Percentiles rank a stretch among this genome's conserved stretches.
Evolutionary conservation across 2,329 filamentous ascomycete genomes (phyloP).

Genomic region (Botrytis paeoniae): DNA sequence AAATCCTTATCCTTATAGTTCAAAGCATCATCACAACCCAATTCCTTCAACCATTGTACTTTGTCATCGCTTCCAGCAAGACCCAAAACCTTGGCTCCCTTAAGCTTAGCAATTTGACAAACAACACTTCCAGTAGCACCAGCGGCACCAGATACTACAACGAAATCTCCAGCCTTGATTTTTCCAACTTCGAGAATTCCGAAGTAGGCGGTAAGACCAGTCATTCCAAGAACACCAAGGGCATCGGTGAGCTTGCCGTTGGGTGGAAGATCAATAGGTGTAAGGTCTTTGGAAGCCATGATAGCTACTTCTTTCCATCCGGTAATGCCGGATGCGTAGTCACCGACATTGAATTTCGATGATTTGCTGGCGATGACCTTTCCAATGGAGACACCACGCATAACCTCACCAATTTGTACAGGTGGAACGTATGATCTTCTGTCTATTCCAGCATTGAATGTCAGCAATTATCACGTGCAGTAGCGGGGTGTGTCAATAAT

Average conservation of each 20-base stretch:
- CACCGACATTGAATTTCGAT: slow-evolving; percentile 52
- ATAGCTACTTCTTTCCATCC: slow-evolving; percentile 69
- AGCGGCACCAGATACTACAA: slow-evolving; percentile 74
- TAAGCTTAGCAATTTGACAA: slow-evolving; percentile 74
- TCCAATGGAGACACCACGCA: slow-evolving; percentile 62
- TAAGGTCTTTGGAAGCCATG: slow-evolving; percentile 50
- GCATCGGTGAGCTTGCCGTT: slow-evolving; percentile 53
- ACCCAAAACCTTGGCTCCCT: slow-evolving; percentile 60
- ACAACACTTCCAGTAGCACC: slow-evolving; percentile 75
- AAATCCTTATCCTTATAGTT: slow-evolving; percentile 69
- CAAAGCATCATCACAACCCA: slow-evolving; percentile 65
- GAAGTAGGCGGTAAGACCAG: slow-evolving; percentile 73
- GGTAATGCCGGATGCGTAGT: slow-evolving; percentile 51
- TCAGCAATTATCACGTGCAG: slow-evolving; percentile 10
- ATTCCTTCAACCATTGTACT: slow-evolving; percentile 61
- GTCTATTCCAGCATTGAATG: slow-evolving; percentile 30
- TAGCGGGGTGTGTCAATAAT: not conserved
- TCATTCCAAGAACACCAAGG: slow-evolving; percentile 61
- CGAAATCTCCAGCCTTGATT: slow-evolving; percentile 66
- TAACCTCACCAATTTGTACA: slow-evolving; percentile 63
- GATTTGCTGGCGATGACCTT: slow-evolving; percentile 61
- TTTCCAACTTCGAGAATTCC: slow-evolving; percentile 67
- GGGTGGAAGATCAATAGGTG: slow-evolving; percentile 42
- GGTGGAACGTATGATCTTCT: slow-evolving; percentile 64
- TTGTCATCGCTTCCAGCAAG: slow-evolving; percentile 66